Evolutionary conservation across 352 stramenopile genomes (phyloP).

Genomic region (Phytophthora pinifolia): DNA sequence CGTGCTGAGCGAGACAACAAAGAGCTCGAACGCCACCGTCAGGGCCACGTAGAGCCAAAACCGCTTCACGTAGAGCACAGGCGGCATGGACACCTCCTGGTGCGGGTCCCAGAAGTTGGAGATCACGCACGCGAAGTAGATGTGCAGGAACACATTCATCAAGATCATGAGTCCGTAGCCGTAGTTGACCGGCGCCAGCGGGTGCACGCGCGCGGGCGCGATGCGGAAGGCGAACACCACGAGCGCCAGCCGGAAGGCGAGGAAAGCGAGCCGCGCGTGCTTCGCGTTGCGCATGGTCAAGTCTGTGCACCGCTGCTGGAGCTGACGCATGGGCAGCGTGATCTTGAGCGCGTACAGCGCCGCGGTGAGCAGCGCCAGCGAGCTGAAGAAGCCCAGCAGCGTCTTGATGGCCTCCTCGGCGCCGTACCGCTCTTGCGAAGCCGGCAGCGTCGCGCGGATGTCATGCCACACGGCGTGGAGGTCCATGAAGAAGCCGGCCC

Average conservation of each 20-base stretch:
- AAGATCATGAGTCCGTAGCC: conserved; percentile 75
- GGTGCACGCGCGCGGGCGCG: conserved; percentile 63
- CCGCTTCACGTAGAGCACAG: conserved; percentile 62
- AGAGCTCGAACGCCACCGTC: conserved; percentile 50
- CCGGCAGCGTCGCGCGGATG: conserved; percentile 72
- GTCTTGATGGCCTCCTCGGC: conserved; percentile 72
- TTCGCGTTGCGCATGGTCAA: conserved; percentile 57
- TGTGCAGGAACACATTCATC: conserved; percentile 79
- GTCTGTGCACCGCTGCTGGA: conserved; percentile 64
- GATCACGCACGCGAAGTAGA: conserved; percentile 72
- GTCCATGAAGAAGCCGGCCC: conserved; percentile 80
- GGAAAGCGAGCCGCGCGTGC: conserved; percentile 46
- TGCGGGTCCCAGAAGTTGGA: conserved; percentile 79
- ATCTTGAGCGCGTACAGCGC: conserved; percentile 66
- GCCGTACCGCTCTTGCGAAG: conserved; percentile 67
- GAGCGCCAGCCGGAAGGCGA: conserved; percentile 57
- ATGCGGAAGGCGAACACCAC: conserved; percentile 60
- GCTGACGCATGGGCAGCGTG: conserved; percentile 54
- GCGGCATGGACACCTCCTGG: conserved; percentile 58
- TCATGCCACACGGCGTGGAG: conserved; percentile 85
- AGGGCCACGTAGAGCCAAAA: conserved; percentile 74
- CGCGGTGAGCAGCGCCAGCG: conserved; percentile 57
- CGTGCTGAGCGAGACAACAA: conserved; percentile 79
- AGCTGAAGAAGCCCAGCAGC: conserved; percentile 52
- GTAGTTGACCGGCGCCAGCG: conserved; percentile 69